Percentiles rank a stretch among this genome's conserved stretches.
These are phyloP conservation scores for Begonia masoniana DNA, from an alignment of 306 rosid genomes.

Conservation along the genomic window DNA sequence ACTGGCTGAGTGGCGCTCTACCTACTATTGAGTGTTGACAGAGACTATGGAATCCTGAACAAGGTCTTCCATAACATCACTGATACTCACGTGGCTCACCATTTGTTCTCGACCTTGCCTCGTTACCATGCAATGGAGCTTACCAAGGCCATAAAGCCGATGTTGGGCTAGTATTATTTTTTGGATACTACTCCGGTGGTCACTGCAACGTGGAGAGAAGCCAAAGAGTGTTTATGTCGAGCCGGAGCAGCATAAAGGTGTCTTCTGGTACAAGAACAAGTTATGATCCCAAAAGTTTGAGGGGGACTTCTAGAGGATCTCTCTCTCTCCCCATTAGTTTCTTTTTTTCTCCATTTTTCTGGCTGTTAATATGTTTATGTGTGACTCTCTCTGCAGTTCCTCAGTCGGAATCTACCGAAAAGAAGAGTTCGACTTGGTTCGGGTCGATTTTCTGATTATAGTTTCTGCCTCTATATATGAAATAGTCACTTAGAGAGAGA, in stretches of 20 bases:
- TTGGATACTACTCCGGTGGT: constrained; percentile 54
- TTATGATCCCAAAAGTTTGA: constrained; percentile 21
- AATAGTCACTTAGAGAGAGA: too few species aligned
- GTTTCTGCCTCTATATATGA: too few species aligned
- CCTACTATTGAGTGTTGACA: constrained; percentile 57
- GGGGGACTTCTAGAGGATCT: too few species aligned
- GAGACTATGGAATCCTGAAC: constrained; percentile 54
- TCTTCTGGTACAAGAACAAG: constrained; percentile 57
- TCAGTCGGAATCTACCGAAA: too few species aligned
- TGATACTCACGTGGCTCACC: constrained; percentile 62
- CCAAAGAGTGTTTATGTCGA: constrained; percentile 69
- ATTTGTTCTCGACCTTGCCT: constrained; percentile 64
- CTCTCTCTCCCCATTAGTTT: too few species aligned
- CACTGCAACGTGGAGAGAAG: constrained; percentile 79
- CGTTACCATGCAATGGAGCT: constrained; percentile 77
- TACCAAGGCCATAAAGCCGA: constrained; percentile 40
- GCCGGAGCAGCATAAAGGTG: constrained; percentile 34
- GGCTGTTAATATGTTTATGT: too few species aligned
- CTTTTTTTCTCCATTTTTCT: too few species aligned
- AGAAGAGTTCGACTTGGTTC: too few species aligned
- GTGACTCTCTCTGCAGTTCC: too few species aligned
- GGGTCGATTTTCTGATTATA: too few species aligned
- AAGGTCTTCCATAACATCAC: constrained; percentile 63
- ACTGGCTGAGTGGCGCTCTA: constrained; percentile 69
- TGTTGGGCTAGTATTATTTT: constrained; percentile 39